Evolutionary conservation across 345 rosid genomes (phyloP).

Genomic region (Eucalyptus pauciflora): DNA sequence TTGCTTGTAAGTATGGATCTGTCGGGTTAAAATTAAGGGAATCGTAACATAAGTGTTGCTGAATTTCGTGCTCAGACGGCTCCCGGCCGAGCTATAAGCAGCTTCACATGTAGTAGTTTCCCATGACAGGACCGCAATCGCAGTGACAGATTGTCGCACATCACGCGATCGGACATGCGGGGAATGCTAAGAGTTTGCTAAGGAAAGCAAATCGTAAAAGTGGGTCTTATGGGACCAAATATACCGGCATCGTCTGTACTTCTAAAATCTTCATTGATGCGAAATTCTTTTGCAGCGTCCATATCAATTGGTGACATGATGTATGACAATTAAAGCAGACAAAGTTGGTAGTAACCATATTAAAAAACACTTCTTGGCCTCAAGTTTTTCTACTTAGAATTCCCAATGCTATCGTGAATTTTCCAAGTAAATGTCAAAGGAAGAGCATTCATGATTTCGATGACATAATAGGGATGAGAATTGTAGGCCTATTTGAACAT

Average conservation of each 20-base stretch:
- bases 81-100: background rate
- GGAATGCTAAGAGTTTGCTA: background rate
- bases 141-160: background rate
- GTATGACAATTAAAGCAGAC: background rate
- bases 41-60: background rate
- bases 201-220: background rate
- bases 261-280: background rate
- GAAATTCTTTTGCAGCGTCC: background rate
- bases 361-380: background rate
- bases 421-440: background rate
- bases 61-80: background rate
- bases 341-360: background rate
- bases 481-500: background rate
- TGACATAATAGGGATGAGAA: background rate
- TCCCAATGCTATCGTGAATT: background rate
- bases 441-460: background rate
- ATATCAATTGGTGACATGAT: background rate
- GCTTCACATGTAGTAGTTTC: background rate
- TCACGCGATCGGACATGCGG: background rate
- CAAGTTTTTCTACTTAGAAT: background rate
- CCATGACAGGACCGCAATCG: background rate
- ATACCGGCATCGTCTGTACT: background rate
- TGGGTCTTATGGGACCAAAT: background rate
- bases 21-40: background rate
- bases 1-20: conserved; percentile 10